A percentile compares a stretch with the other conserved stretches of the same genome.
These are phyloP conservation scores for Zymoseptoria passerinii DNA, from an alignment of 2,329 filamentous ascomycete species.

Conservation along the genomic window DNA sequence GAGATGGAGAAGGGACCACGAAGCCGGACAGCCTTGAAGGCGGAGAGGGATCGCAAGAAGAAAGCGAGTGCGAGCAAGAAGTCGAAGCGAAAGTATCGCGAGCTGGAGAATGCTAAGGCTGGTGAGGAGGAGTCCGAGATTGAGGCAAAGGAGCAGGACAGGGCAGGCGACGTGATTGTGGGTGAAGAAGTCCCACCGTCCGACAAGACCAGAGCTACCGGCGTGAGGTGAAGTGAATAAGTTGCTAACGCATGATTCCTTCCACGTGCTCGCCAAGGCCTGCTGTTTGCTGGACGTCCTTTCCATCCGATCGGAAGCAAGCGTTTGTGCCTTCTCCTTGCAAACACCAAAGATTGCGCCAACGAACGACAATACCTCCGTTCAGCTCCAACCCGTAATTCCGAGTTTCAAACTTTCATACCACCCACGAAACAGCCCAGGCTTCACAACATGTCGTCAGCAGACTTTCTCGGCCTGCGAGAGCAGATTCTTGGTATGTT, in stretches of 20 bases:
- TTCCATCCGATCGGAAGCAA: too few relatives aligned
- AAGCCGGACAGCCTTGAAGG: slow-evolving; percentile 58
- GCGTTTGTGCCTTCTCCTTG: not conserved
- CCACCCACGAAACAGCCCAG: not conserved
- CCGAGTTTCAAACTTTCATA: not conserved
- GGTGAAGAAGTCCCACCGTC: not conserved
- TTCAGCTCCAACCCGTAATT: not conserved
- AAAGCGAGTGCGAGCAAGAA: slow-evolving; percentile 76
- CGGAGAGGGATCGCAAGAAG: slow-evolving; percentile 55
- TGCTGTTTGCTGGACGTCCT: too few relatives aligned
- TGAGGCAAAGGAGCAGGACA: not conserved
- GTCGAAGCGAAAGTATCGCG: slow-evolving; percentile 67
- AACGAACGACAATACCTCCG: not conserved
- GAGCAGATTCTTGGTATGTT: slow-evolving; percentile 15
- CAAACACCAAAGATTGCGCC: slow-evolving; percentile 1
- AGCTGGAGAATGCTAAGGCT: slow-evolving; percentile 46
- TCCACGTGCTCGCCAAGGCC: not conserved
- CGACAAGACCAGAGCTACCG: not conserved
- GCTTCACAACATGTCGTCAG: not conserved
- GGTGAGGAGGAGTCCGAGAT: slow-evolving; percentile 9
- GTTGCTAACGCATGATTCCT: not conserved
- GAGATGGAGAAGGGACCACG: slow-evolving; percentile 61
- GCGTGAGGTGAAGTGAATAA: not conserved
- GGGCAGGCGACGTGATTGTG: not conserved
- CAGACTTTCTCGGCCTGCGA: slow-evolving; percentile 12